A percentile compares a stretch with the other conserved stretches of the same genome.
Conservation (phyloP, 345 rosid genomes). For the Eucalyptus tenuipes region DNA sequence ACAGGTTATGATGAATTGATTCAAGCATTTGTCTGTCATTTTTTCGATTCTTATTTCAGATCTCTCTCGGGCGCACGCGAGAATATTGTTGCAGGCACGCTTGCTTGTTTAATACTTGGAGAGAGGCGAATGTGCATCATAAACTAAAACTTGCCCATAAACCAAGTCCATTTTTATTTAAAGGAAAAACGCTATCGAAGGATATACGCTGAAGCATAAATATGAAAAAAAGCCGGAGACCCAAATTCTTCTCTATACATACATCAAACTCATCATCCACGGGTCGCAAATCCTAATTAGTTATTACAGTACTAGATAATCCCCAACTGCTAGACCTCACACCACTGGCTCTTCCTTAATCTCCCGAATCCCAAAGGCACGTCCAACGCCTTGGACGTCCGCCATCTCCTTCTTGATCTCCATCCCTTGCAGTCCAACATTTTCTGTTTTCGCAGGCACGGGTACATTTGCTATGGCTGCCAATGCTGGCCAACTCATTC, state of each 20-base stretch:
- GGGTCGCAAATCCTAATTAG: background rate
- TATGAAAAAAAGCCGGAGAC: background rate
- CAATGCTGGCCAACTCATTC: background rate
- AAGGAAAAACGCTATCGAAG: background rate
- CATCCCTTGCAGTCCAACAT: background rate
- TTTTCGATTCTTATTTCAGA: background rate
- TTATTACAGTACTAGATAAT: background rate
- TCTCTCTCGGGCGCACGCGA: background rate
- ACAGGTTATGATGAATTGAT: background rate
- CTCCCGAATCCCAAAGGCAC: background rate
- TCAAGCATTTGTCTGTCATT: background rate
- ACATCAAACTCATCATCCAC: background rate
- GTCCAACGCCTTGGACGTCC: background rate
- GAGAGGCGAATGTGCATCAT: background rate
- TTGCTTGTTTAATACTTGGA: background rate
- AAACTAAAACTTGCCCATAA: background rate
- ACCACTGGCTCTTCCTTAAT: background rate
- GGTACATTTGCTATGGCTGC: background rate
- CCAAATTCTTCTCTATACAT: background rate
- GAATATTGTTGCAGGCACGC: background rate
- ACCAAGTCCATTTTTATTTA: background rate
- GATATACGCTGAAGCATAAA: background rate
- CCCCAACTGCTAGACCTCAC: background rate
- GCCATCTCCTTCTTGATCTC: background rate
- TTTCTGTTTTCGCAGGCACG: background rate